Base-by-base conservation (phyloP, 2,329 filamentous ascomycete genomes). In the Fusarium bulbicola region DNA sequence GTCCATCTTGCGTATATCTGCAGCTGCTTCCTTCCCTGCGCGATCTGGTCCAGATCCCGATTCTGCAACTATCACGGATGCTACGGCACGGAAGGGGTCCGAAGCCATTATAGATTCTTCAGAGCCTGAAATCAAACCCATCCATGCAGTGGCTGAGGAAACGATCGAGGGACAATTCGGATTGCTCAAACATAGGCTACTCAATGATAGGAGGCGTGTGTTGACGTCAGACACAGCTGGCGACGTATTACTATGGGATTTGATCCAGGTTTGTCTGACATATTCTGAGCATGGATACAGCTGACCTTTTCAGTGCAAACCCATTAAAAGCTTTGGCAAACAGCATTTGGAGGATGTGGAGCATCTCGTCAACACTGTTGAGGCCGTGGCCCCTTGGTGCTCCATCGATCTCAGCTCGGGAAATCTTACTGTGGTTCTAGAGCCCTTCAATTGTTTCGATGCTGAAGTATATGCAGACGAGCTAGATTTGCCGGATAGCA, bases 391-490 rank as follows among this genome's bases (percentile, higher is more conserved):
- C 9, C 95, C 97, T 60, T 99, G 96, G 96, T 99, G 96, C 80
- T 94, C 94, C 4, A 93, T 98, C 59, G 95, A 99, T 79, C 95
- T 95, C 26, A 92, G 95, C 76, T 98, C 95, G 9, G 96, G 96
- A 40, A 94, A 93, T 70, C 85, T 99, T 62, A 95, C 95, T 5
- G 95, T 98, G 7, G 92, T 97, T 24, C 83, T 99, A 24, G 96
- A 99, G 79, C 94, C 95, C 45, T 97, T 96, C 78, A 97, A 97
- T 76, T 98, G 95, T 80, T 99, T 99, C 76, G 96, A 99, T 82
- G 96, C 95, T 21, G 96, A 99, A 79, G 93, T 97, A 82, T 99
- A 99, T 80, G 95, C 95, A 2, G 96, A 99, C 80, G 95, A 98
- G 82, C 85, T 97, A 40, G 86, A 91, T 45, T 76, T 95, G 61